Conservation (phyloP, 768 basidiomycete genomes). For the Kondoa subrosea region DNA sequence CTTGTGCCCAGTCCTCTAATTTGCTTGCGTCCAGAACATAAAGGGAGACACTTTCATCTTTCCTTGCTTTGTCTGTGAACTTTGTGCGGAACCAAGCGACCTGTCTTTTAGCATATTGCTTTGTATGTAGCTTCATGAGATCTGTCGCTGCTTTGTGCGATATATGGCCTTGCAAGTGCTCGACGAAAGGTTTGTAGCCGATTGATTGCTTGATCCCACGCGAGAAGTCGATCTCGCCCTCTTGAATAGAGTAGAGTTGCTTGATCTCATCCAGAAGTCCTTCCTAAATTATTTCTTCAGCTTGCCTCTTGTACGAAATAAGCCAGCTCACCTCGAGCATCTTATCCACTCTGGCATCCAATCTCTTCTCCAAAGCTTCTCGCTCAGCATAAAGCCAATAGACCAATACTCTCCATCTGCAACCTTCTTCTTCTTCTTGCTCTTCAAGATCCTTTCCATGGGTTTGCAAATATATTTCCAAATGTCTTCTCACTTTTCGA, state of each 20-base stretch:
- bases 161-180: slow-evolving; percentile 37
- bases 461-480: slow-evolving; percentile 64
- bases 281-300: no score
- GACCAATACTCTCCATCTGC: slow-evolving; percentile 63
- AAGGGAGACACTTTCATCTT: no score
- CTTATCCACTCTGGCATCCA: slow-evolving; percentile 64
- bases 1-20: slow-evolving; percentile 22
- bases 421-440: no score
- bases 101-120: slow-evolving; percentile 81
- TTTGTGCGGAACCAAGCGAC: slow-evolving; percentile 84
- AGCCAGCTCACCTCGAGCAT: no score
- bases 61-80: slow-evolving; percentile 45
- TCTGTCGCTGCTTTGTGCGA: slow-evolving; percentile 42
- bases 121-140: slow-evolving; percentile 67
- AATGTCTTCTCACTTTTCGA: slow-evolving; percentile 64
- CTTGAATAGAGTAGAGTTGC: slow-evolving; percentile 26
- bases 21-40: slow-evolving; percentile 55
- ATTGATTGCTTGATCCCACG: slow-evolving; percentile 88
- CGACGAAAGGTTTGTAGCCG: slow-evolving; percentile 80
- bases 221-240: slow-evolving; percentile 46
- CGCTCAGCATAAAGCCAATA: slow-evolving; percentile 80
- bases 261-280: slow-evolving; percentile 66
- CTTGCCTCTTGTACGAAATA: no score
- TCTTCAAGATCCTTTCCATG: no score
- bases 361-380: slow-evolving; percentile 44